Conservation (phyloP, 2,329 filamentous ascomycete species). For the Monosporascus sp. region DNA sequence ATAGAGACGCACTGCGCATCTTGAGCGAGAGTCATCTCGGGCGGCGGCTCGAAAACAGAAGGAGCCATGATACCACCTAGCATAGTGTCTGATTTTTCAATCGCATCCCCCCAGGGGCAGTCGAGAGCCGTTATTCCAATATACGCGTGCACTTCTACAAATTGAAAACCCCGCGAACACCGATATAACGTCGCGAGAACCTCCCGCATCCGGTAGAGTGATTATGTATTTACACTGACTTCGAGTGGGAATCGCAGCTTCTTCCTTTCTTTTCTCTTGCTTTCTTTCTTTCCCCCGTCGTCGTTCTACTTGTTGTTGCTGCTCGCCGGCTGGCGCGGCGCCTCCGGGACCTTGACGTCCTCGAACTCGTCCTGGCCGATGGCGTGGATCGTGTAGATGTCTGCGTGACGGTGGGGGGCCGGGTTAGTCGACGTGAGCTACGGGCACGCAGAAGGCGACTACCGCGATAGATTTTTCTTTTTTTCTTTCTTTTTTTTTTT, state of each 20-base stretch:
- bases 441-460: too few relatives aligned
- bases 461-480: too few relatives aligned
- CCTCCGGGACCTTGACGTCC: conserved; percentile 84
- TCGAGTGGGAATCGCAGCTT: not conserved
- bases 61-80: conserved; percentile 20
- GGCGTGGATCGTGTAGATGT: conserved; percentile 65
- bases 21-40: conserved; percentile 7
- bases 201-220: too few relatives aligned
- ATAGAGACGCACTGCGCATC: not conserved
- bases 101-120: not conserved
- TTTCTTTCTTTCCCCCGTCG: not conserved
- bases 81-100: conserved; percentile 8
- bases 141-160: not conserved
- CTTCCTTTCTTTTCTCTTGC: not conserved
- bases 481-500: too few relatives aligned
- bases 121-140: too few relatives aligned
- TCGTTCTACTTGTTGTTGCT: not conserved
- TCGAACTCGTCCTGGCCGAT: conserved; percentile 97
- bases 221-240: too few relatives aligned
- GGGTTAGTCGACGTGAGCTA: too few relatives aligned
- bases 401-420: conserved; percentile 25
- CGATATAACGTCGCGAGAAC: too few relatives aligned
- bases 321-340: conserved; percentile 48
- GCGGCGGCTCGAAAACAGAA: not conserved
- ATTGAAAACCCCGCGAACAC: too few relatives aligned